These are phyloP conservation scores for Ceratopteris richardii DNA, from an alignment of 75 land plant species.

Conservation along the genomic window DNA sequence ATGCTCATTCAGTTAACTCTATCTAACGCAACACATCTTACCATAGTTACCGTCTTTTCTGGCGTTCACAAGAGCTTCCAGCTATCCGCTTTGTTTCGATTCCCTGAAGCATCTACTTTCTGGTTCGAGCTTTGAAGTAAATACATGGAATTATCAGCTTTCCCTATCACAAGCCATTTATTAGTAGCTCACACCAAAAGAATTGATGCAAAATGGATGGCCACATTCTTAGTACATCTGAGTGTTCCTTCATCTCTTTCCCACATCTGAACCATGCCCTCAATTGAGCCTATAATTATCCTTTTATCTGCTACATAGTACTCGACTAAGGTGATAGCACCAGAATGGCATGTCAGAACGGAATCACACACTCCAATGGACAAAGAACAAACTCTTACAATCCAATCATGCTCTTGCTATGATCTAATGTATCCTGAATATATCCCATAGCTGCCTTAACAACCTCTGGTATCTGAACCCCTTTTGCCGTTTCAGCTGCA, in stretches of 20 bases:
- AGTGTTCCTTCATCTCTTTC: slow-evolving; percentile 67
- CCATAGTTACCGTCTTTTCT: slow-evolving; percentile 78
- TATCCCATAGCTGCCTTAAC: slow-evolving; percentile 73
- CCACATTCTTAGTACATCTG: slow-evolving; percentile 74
- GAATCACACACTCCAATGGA: slow-evolving; percentile 90
- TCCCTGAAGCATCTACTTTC: slow-evolving; percentile 25
- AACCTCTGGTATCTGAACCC: slow-evolving; percentile 47
- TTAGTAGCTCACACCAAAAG: slow-evolving; percentile 76
- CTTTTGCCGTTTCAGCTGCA: slow-evolving; percentile 92
- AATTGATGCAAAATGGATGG: slow-evolving; percentile 55
- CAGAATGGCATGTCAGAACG: slow-evolving; percentile 89
- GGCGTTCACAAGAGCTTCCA: slow-evolving; percentile 98
- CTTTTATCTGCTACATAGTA: slow-evolving; percentile 67
- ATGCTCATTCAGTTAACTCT: too few species aligned
- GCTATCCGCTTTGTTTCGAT: slow-evolving; percentile 33
- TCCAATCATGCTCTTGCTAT: slow-evolving; percentile 88
- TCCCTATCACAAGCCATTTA: slow-evolving; percentile 89
- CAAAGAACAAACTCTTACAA: slow-evolving; percentile 90
- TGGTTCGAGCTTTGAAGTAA: slow-evolving; percentile 84
- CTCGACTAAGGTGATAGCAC: slow-evolving; percentile 80
- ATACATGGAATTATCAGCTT: slow-evolving; percentile 98
- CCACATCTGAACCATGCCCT: slow-evolving; percentile 92
- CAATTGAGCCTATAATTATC: slow-evolving; percentile 91
- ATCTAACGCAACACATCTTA: slow-evolving; percentile 82
- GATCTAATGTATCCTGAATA: slow-evolving; percentile 49